These are phyloP conservation scores for Benincasa hispida DNA, from an alignment of 306 rosid genomes.

Conservation along the genomic window DNA sequence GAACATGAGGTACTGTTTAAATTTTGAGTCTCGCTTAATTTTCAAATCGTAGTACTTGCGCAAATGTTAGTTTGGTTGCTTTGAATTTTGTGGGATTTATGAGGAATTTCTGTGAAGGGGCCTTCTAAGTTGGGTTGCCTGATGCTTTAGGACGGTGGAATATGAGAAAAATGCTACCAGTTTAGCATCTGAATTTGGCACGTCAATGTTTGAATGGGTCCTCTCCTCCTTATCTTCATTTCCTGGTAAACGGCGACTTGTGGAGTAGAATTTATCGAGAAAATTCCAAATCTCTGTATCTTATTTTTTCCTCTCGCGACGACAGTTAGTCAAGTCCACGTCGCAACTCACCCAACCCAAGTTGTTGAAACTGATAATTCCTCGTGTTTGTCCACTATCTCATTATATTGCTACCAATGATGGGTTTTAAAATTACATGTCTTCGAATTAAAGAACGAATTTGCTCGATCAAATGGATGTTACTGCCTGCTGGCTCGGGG, in stretches of 20 bases:
- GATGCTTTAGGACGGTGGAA: not conserved
- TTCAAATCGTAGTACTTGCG: not conserved
- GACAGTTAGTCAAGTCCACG: not conserved
- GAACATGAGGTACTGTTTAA: slow-evolving; percentile 62
- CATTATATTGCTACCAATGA: not conserved
- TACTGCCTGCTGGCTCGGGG: not conserved
- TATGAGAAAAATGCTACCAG: not conserved
- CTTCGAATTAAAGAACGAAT: not conserved
- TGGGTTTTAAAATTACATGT: not conserved
- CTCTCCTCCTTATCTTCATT: not conserved
- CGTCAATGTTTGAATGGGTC: not conserved
- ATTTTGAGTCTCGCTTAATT: not conserved
- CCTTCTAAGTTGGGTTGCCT: not conserved
- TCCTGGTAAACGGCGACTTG: not conserved
- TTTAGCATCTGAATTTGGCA: not conserved
- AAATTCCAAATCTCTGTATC: not conserved
- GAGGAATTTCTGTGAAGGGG: not conserved
- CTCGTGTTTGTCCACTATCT: not conserved
- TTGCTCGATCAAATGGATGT: not conserved
- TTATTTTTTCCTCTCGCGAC: not conserved
- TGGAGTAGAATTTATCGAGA: not conserved
- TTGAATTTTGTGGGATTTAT: not conserved
- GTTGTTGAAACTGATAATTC: not conserved
- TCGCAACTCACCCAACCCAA: not conserved
- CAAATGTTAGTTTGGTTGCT: not conserved